A percentile compares a stretch with the other conserved stretches of the same genome.
phyloP scores from a whole-genome alignment of 345 rosid species.

The Citrus sp. region DNA sequence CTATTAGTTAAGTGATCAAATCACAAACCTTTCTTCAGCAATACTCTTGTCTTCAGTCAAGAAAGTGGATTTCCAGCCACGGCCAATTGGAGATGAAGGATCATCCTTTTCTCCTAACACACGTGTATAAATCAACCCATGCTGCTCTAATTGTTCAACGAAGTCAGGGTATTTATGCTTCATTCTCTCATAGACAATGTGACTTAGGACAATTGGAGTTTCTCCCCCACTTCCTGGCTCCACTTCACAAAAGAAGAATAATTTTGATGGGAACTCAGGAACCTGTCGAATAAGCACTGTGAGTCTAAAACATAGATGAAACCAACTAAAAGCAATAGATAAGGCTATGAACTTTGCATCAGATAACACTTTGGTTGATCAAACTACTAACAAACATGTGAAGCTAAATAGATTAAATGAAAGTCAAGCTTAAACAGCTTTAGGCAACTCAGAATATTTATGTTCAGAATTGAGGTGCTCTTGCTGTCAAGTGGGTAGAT shows the following conservation, averaged over 20 bases:
- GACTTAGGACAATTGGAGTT: conserved; percentile 88
- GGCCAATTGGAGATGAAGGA: conserved; percentile 84
- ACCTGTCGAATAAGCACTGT: conserved; percentile 38
- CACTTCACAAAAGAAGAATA: conserved; percentile 87
- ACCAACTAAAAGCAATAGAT: background rate
- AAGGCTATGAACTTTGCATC: background rate
- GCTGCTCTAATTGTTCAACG: conserved; percentile 58
- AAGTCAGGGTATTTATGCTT: conserved; percentile 63
- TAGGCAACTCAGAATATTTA: background rate
- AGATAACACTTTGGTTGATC: background rate
- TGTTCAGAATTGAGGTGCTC: background rate
- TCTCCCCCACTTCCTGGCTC: conserved; percentile 90
- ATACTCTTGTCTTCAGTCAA: conserved; percentile 63
- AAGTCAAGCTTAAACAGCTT: background rate
- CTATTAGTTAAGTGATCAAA: background rate
- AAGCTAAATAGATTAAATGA: background rate
- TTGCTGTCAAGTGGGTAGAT: background rate
- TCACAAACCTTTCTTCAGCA: conserved; percentile 64
- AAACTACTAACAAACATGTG: background rate
- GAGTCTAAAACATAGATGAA: background rate
- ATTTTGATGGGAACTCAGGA: conserved; percentile 82
- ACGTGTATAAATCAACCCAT: conserved; percentile 67
- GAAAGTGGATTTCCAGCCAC: conserved; percentile 96
- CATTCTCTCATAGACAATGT: conserved; percentile 74
- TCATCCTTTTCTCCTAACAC: conserved; percentile 77